A percentile compares a stretch with the other conserved stretches of the same genome.
Evolutionary conservation across 768 basidiomycete species (phyloP).

Genomic region (Rhizopogon vulgaris): DNA sequence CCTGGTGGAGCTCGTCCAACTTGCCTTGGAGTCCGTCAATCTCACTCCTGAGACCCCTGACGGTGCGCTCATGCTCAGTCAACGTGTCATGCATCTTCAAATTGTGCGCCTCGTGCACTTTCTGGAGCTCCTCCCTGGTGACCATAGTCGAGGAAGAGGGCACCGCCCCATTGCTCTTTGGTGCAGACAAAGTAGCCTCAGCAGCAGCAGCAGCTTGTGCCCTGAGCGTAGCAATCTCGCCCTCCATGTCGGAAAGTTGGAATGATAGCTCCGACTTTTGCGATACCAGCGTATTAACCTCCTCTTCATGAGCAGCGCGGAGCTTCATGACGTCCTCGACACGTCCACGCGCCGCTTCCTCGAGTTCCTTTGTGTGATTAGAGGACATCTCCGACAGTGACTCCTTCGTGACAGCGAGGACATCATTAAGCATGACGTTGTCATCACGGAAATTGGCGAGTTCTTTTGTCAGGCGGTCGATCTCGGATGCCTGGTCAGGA

Average conservation of each 20-base stretch:
- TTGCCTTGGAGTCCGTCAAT: constrained; percentile 46
- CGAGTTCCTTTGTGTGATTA: constrained; percentile 67
- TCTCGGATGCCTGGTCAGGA: constrained; percentile 47
- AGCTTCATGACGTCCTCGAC: constrained; percentile 67
- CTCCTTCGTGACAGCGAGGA: constrained; percentile 61
- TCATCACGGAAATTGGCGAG: constrained; percentile 65
- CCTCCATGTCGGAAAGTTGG: constrained; percentile 69
- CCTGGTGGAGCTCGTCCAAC: constrained; percentile 50
- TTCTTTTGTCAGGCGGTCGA: constrained; percentile 51
- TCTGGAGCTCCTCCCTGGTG: constrained; percentile 71
- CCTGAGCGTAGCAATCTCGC: constrained; percentile 62
- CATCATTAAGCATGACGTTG: constrained; percentile 55
- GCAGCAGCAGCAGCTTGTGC: constrained; percentile 42
- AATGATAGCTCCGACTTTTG: constrained; percentile 61
- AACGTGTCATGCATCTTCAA: constrained; percentile 71
- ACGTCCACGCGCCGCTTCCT: constrained; percentile 64
- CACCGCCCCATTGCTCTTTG: constrained; percentile 50
- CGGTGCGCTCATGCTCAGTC: constrained; percentile 55
- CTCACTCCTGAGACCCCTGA: constrained; percentile 49
- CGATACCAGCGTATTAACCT: constrained; percentile 46
- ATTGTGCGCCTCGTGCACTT: constrained; percentile 80
- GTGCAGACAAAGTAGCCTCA: constrained; percentile 34
- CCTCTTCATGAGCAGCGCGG: constrained; percentile 52
- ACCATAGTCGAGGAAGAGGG: constrained; percentile 37
- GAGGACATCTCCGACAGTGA: constrained; percentile 66